A percentile compares a stretch with the other conserved stretches of the same genome.
Evolutionary conservation across 257 asterid genomes (phyloP).

Genomic region (Solanum pennellii): DNA sequence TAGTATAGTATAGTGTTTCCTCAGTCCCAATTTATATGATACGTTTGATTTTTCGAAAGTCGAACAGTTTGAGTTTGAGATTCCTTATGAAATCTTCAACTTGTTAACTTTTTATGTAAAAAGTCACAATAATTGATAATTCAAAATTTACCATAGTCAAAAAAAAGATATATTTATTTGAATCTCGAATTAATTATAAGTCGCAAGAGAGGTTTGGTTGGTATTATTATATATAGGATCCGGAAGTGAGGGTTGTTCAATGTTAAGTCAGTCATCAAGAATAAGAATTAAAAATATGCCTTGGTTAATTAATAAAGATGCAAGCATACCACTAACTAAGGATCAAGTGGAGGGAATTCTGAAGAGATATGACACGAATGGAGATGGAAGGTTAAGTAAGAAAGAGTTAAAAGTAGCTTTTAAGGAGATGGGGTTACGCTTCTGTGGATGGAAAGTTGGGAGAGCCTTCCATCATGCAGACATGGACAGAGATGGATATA

Average conservation of each 20-base stretch:
- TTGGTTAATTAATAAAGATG: background rate
- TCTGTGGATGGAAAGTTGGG: conserved; percentile 5
- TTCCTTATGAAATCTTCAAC: too few species aligned
- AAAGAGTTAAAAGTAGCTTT: background rate
- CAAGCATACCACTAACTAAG: background rate
- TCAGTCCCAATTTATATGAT: too few species aligned
- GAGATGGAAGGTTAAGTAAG: conserved; percentile 4
- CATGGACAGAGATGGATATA: conserved; percentile 1
- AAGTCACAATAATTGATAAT: too few species aligned
- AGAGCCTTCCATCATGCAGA: background rate
- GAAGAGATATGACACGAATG: conserved; percentile 5
- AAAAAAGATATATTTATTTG: too few species aligned
- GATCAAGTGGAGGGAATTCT: conserved; percentile 1
- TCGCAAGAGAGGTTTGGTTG: background rate
- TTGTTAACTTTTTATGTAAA: too few species aligned
- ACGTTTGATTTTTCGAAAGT: too few species aligned
- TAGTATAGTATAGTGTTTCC: background rate
- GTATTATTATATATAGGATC: background rate
- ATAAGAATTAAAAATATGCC: background rate
- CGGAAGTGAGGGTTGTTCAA: background rate
- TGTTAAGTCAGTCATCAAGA: background rate
- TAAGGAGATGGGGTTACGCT: background rate
- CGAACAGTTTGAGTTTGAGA: too few species aligned
- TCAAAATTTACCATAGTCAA: too few species aligned
- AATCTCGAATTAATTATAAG: too few species aligned